phyloP scores from a whole-genome alignment of 139 green algal genomes.

The Klebsormidium nitens region DNA sequence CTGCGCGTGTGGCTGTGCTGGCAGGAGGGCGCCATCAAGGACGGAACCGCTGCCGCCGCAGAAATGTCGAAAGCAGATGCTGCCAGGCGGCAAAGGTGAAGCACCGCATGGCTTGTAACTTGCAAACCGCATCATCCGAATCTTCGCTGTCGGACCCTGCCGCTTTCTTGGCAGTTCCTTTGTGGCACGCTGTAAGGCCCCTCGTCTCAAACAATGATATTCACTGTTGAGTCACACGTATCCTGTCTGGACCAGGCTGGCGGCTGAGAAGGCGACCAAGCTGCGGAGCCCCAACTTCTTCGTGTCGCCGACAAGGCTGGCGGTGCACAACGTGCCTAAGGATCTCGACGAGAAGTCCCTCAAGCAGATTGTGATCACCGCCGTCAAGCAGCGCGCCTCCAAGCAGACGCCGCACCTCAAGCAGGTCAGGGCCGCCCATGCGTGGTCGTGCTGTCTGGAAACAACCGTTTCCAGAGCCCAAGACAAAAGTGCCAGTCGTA shows the following conservation, averaged over 20 bases:
- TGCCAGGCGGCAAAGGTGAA: slow-evolving; percentile 51
- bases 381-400: slow-evolving; percentile 69
- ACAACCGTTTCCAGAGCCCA: no score
- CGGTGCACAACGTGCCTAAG: slow-evolving; percentile 76
- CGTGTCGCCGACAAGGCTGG: slow-evolving; percentile 72
- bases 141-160: no score
- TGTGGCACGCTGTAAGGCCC: no score
- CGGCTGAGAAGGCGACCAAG: slow-evolving; percentile 71
- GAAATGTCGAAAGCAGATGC: slow-evolving; percentile 69
- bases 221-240: no score
- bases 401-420: slow-evolving; percentile 69
- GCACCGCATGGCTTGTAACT: background rate
- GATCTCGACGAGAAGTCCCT: slow-evolving; percentile 58
- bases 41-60: slow-evolving; percentile 44
- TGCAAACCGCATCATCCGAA: no score
- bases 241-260: slow-evolving; percentile 33
- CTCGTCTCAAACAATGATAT: no score
- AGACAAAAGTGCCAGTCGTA: no score
- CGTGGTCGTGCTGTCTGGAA: no score
- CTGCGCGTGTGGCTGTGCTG: background rate
- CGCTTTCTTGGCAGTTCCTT: no score
- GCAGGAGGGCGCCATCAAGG: slow-evolving; percentile 53
- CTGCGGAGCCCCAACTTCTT: slow-evolving; percentile 89
- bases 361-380: slow-evolving; percentile 51
- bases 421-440: slow-evolving; percentile 34